These are phyloP conservation scores for Geranium rotundifolium DNA, from an alignment of 345 rosid species.

Conservation along the genomic window DNA sequence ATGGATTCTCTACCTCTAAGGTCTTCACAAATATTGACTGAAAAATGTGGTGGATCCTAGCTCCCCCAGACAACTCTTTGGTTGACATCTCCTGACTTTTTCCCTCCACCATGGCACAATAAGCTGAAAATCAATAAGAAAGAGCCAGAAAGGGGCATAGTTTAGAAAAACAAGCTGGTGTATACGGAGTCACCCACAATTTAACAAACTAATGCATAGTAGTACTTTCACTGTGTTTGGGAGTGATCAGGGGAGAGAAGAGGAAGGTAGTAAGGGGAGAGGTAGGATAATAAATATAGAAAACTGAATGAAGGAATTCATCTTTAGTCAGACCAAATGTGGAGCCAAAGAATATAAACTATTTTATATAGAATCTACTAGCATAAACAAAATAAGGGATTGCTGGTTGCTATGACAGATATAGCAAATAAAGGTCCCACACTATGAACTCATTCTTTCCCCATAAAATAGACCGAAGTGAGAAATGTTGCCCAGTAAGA, in stretches of 20 bases:
- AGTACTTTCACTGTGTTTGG: not conserved
- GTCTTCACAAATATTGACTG: constrained; percentile 59
- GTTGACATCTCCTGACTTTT: constrained; percentile 51
- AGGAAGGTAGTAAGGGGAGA: not conserved
- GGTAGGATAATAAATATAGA: not conserved
- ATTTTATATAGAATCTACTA: not conserved
- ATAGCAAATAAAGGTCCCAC: not conserved
- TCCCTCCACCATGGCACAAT: constrained; percentile 54
- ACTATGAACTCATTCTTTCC: not conserved
- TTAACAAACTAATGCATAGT: not conserved
- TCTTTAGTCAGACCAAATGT: not conserved
- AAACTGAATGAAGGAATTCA: not conserved
- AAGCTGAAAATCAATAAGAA: constrained; percentile 24
- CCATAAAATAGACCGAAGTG: not conserved
- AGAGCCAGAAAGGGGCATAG: constrained; percentile 1
- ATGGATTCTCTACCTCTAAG: constrained; percentile 40
- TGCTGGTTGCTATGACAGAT: not conserved
- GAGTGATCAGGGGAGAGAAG: not conserved
- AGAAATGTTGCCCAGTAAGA: no score
- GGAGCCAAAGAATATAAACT: not conserved
- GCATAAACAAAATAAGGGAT: no score
- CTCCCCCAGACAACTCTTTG: constrained; percentile 57
- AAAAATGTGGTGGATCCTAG: constrained; percentile 52
- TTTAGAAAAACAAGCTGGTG: constrained; percentile 1
- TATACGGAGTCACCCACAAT: not conserved